Evolutionary conservation across 2,329 filamentous ascomycete genomes (phyloP).

Genomic region (Tolypocladium capitatum): DNA sequence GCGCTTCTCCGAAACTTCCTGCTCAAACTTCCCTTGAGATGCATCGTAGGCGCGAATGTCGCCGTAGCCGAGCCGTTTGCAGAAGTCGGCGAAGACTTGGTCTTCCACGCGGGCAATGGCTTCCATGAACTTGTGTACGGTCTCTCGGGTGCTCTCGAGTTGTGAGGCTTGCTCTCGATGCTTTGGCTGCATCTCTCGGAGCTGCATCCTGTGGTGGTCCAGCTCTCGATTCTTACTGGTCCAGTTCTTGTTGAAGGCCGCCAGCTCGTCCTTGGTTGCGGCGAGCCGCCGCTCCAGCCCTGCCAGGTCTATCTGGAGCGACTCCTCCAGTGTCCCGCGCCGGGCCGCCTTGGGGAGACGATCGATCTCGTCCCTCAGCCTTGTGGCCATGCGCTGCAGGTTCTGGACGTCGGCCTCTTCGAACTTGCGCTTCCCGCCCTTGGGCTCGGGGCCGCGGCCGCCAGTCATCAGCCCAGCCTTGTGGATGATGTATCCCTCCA

Average conservation of each 20-base stretch:
- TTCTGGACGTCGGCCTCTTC: constrained; percentile 84
- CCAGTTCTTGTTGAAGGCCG: constrained; percentile 69
- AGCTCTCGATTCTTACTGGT: constrained; percentile 74
- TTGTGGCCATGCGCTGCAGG: constrained; percentile 62
- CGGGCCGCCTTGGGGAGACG: constrained; percentile 69
- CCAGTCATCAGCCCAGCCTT: constrained; percentile 96
- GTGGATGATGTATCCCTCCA: constrained; percentile 94
- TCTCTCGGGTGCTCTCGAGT: constrained; percentile 43
- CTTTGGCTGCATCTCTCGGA: constrained; percentile 66
- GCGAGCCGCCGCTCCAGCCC: constrained; percentile 66
- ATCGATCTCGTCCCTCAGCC: constrained; percentile 63
- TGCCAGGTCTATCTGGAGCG: constrained; percentile 63
- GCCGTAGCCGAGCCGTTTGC: constrained; percentile 70
- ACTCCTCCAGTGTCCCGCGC: constrained; percentile 64
- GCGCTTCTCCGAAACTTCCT: constrained; percentile 78
- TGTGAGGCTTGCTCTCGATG: constrained; percentile 58
- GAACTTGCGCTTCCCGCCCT: constrained; percentile 66
- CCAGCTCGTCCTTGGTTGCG: constrained; percentile 62
- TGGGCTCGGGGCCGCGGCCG: constrained; percentile 66
- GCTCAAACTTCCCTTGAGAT: constrained; percentile 82
- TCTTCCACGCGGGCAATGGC: constrained; percentile 77
- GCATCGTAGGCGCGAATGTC: constrained; percentile 89
- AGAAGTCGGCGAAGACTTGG: constrained; percentile 75
- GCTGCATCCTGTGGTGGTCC: constrained; percentile 56
- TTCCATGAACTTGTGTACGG: constrained; percentile 38